Evolutionary conservation across 2,329 filamentous ascomycete species (phyloP).

Genomic region (Alternaria triticina): DNA sequence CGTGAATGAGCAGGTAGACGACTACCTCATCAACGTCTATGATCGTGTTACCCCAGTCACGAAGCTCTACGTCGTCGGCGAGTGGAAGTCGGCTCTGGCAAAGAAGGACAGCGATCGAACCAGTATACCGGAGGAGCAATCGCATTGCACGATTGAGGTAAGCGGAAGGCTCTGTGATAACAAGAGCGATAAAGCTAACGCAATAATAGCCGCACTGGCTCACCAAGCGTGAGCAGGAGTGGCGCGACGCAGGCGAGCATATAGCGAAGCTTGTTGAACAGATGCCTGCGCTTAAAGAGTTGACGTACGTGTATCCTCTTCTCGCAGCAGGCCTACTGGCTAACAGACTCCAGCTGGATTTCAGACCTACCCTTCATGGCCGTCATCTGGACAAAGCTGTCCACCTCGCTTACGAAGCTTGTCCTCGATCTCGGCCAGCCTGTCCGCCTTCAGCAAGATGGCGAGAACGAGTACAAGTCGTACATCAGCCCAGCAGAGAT

Average conservation of each 20-base stretch:
- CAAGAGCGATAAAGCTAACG: neutral
- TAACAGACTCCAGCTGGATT: constrained; percentile 32
- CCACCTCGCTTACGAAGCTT: constrained; percentile 32
- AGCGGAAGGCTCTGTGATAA: neutral
- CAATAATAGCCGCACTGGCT: neutral
- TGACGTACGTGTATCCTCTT: constrained; percentile 30
- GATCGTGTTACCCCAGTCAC: constrained; percentile 5
- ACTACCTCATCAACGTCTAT: constrained; percentile 6
- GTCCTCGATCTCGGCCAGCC: constrained; percentile 36
- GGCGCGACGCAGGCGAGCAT: constrained; percentile 19
- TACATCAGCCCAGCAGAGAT: constrained; percentile 34
- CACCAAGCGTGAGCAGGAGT: constrained; percentile 14
- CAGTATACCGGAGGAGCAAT: neutral
- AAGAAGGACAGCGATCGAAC: neutral
- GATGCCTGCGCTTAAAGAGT: constrained; percentile 31
- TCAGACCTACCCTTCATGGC: constrained; percentile 35
- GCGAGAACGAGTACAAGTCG: constrained; percentile 15
- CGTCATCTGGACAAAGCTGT: constrained; percentile 27
- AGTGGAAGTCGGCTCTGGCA: constrained; percentile 19
- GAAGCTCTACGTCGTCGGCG: constrained; percentile 37
- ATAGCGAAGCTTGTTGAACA: constrained; percentile 27
- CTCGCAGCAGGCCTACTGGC: neutral
- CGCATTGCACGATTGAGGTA: neutral
- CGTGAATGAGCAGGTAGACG: constrained; percentile 10
- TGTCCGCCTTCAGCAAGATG: constrained; percentile 21